Percentiles rank a stretch among this genome's conserved stretches.
These are phyloP conservation scores for Geotrichum europaeum DNA, from an alignment of 1,139 yeast genomes.

Conservation along the genomic window DNA sequence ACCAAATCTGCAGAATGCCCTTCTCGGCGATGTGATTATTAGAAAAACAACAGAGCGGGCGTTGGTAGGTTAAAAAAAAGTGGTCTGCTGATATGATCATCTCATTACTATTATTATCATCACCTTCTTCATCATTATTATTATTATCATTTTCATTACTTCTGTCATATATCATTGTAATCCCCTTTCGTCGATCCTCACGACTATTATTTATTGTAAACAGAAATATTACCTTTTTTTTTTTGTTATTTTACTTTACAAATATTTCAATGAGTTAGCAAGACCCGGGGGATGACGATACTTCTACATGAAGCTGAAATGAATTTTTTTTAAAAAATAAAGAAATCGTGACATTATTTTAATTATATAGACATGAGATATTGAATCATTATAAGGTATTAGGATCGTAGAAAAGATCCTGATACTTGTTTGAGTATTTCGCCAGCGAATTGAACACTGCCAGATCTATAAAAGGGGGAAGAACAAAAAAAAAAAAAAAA, in stretches of 20 bases:
- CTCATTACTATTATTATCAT: neutral
- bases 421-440: constrained; percentile 12
- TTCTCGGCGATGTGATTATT: constrained; percentile 21
- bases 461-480: constrained; percentile 3
- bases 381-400: neutral
- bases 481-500: neutral
- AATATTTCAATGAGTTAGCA: neutral
- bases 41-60: constrained; percentile 19
- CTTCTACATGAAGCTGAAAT: neutral
- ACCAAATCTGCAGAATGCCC: constrained; percentile 18
- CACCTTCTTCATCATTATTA: neutral
- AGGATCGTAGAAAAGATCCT: constrained; percentile 9
- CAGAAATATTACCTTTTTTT: no score
- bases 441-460: constrained; percentile 11
- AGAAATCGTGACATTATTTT: neutral
- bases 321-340: neutral
- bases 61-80: neutral
- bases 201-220: no score
- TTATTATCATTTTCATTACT: no score
- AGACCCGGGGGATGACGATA: neutral
- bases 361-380: neutral
- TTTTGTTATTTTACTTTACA: neutral
- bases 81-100: neutral
- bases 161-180: no score
- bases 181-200: no score